A percentile compares a stretch with the other conserved stretches of the same genome.
Evolutionary conservation across 1,284 basidiomycete genomes (phyloP).

Genomic region (Xerocomus minutiporus): DNA sequence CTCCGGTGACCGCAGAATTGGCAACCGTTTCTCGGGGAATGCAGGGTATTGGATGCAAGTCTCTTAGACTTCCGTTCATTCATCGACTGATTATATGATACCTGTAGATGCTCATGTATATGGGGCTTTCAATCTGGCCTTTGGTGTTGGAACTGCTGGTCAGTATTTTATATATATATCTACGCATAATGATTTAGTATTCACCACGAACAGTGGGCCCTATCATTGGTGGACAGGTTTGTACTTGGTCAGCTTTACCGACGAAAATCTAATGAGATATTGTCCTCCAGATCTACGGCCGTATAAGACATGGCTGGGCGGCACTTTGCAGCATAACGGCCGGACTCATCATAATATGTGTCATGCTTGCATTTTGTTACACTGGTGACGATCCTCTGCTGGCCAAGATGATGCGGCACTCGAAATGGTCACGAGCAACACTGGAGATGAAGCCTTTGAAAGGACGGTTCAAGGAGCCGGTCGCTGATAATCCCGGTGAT

Average conservation of each 20-base stretch:
- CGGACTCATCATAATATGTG: conserved; percentile 39
- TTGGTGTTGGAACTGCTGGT: conserved; percentile 58
- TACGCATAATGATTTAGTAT: neutral
- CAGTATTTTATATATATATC: conserved; percentile 10
- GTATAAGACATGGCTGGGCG: conserved; percentile 51
- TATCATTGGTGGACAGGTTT: conserved; percentile 61
- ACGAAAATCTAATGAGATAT: conserved; percentile 1
- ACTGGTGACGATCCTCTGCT: conserved; percentile 48
- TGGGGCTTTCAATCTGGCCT: conserved; percentile 65
- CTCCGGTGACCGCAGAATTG: conserved; percentile 62
- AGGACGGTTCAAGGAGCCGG: conserved; percentile 6
- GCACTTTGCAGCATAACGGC: conserved; percentile 46
- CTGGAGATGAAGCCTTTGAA: conserved; percentile 12
- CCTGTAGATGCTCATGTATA: conserved; percentile 55
- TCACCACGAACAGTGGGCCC: conserved; percentile 51
- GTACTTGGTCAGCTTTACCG: conserved; percentile 1
- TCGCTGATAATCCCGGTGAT: neutral
- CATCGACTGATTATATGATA: conserved; percentile 9
- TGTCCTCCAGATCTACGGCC: conserved; percentile 50
- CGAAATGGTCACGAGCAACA: conserved; percentile 10
- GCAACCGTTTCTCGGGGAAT: conserved; percentile 51
- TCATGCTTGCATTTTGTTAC: conserved; percentile 41
- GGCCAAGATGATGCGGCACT: conserved; percentile 21
- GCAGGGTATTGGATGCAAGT: conserved; percentile 64
- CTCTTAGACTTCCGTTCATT: neutral